Evolutionary conservation across 108 stramenopile species (phyloP).

Genomic region (Skeletonema costatum): DNA sequence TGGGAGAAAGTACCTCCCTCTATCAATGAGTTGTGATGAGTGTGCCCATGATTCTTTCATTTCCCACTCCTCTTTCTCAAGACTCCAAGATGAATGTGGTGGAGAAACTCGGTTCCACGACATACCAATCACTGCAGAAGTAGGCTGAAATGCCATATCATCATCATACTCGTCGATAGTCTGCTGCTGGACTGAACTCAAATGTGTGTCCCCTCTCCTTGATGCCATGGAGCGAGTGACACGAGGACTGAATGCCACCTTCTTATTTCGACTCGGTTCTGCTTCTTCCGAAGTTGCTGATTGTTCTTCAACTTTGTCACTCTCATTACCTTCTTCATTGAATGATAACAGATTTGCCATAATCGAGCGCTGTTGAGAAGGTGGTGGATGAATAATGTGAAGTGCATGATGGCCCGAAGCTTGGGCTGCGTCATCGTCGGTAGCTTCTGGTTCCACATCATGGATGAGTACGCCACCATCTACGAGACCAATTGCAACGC

Average conservation of each 20-base stretch:
- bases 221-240: constrained; percentile 45
- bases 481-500: constrained; percentile 56
- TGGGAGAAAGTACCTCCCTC: constrained; percentile 29
- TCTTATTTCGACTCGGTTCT: not conserved
- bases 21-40: constrained; percentile 36
- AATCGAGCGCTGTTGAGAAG: not conserved
- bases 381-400: constrained; percentile 1
- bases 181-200: not conserved
- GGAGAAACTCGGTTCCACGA: constrained; percentile 33
- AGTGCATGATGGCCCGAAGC: not conserved
- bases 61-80: constrained; percentile 23
- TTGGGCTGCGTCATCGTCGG: constrained; percentile 2
- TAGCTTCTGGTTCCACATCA: constrained; percentile 49
- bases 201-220: not conserved
- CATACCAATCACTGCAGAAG: constrained; percentile 27
- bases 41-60: constrained; percentile 56
- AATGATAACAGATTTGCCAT: not conserved
- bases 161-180: not conserved
- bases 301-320: not conserved
- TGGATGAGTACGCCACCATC: constrained; percentile 55
- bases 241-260: constrained; percentile 24
- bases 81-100: constrained; percentile 18
- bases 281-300: not conserved
- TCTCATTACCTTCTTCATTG: not conserved
- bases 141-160: not conserved